Evolutionary conservation across 2,329 filamentous ascomycete species (phyloP).

Genomic region (Trichoderma simmonsii): DNA sequence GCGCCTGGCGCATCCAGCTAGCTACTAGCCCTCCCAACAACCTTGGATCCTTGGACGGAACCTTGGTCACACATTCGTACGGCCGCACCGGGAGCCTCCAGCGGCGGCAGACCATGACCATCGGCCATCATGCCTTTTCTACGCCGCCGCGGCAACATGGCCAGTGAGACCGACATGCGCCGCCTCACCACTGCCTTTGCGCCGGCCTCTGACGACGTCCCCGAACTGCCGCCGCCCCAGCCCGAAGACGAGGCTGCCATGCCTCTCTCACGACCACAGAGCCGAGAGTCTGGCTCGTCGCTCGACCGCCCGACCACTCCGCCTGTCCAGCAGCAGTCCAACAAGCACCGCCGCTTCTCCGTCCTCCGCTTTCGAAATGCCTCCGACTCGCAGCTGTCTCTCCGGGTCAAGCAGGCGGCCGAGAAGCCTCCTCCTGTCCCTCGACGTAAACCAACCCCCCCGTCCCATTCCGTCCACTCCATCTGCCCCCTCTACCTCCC

Average conservation of each 20-base stretch:
- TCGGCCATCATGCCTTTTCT: slow-evolving; percentile 54
- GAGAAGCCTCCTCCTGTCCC: slow-evolving; percentile 56
- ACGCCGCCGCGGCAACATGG: slow-evolving; percentile 58
- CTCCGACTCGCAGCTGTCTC: slow-evolving; percentile 84
- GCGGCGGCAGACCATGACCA: slow-evolving; percentile 37
- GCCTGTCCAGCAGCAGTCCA: slow-evolving; percentile 52
- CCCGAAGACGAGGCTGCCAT: slow-evolving; percentile 15
- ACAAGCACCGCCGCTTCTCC: slow-evolving; percentile 60
- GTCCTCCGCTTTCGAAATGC: slow-evolving; percentile 86
- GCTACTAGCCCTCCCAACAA: background rate
- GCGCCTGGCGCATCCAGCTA: slow-evolving; percentile 19
- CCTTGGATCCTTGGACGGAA: background rate
- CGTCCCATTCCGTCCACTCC: background rate
- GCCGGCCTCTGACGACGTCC: slow-evolving; percentile 29
- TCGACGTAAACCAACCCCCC: slow-evolving; percentile 41
- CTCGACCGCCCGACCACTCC: slow-evolving; percentile 31
- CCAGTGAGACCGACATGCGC: slow-evolving; percentile 58
- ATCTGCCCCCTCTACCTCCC: background rate
- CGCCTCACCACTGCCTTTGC: slow-evolving; percentile 44
- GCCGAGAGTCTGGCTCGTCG: slow-evolving; percentile 25
- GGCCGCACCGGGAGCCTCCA: background rate
- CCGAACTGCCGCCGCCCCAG: slow-evolving; percentile 11
- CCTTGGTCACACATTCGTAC: background rate
- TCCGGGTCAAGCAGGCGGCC: slow-evolving; percentile 67
- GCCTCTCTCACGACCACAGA: slow-evolving; percentile 22